These are phyloP conservation scores for Dendryphion nanum DNA, from an alignment of 2,329 filamentous ascomycete species.

Conservation along the genomic window DNA sequence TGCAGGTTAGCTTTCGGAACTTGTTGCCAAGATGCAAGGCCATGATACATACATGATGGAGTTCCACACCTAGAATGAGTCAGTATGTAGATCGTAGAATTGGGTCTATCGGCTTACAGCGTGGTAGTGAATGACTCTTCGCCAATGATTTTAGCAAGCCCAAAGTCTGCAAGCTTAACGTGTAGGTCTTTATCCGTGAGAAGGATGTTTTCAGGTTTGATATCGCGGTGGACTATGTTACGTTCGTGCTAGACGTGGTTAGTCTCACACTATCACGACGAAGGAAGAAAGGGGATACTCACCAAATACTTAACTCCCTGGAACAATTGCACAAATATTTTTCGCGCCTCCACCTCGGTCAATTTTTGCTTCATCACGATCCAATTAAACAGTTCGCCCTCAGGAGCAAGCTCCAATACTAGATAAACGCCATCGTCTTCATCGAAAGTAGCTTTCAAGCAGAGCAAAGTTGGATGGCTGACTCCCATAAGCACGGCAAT, in stretches of 20 bases:
- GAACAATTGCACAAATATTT: constrained; percentile 87
- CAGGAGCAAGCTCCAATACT: constrained; percentile 83
- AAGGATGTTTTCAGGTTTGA: constrained; percentile 96
- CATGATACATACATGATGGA: constrained; percentile 64
- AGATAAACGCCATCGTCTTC: constrained; percentile 89
- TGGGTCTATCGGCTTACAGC: constrained; percentile 59
- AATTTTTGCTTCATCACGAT: constrained; percentile 91
- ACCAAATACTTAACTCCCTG: constrained; percentile 94
- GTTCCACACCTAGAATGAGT: constrained; percentile 66
- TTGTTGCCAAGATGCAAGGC: neutral
- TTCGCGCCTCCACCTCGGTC: constrained; percentile 77
- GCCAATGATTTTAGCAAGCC: constrained; percentile 95
- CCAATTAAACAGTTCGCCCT: constrained; percentile 94
- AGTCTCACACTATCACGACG: constrained; percentile 9
- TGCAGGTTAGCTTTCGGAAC: constrained; percentile 15
- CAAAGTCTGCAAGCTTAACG: constrained; percentile 94
- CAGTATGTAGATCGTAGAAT: constrained; percentile 12
- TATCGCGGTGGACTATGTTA: constrained; percentile 95
- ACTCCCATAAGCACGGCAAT: constrained; percentile 97
- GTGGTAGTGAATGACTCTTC: constrained; percentile 98
- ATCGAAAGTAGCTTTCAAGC: constrained; percentile 92
- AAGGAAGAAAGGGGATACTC: constrained; percentile 40
- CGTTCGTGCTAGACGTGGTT: constrained; percentile 73
- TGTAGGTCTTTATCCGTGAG: constrained; percentile 80
- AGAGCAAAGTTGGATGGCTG: constrained; percentile 88